Percentiles rank a stretch among this genome's conserved stretches.
Evolutionary conservation across 2,329 filamentous ascomycete genomes (phyloP).

Genomic region (Botrytis deweyae): DNA sequence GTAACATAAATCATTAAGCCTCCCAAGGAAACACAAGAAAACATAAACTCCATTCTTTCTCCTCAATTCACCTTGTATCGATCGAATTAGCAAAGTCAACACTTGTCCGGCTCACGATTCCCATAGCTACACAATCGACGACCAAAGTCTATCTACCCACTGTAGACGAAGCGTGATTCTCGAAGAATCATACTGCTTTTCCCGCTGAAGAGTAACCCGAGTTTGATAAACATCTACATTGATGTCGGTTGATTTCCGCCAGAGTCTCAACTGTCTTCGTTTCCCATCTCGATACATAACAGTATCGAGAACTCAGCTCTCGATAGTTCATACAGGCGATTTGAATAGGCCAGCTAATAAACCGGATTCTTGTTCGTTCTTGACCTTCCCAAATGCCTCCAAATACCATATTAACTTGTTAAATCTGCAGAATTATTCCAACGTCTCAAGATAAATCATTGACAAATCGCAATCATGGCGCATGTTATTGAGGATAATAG

Average conservation of each 20-base stretch:
- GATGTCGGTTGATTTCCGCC: constrained; percentile 60
- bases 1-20: not conserved
- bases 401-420: constrained; percentile 27
- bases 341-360: constrained; percentile 38
- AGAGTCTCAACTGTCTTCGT: constrained; percentile 52
- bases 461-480: constrained; percentile 36
- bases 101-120: not conserved
- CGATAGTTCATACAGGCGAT: constrained; percentile 55
- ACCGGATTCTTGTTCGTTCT: constrained; percentile 33
- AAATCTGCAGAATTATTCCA: not conserved
- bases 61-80: not conserved
- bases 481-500: constrained; percentile 42
- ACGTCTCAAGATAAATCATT: not conserved
- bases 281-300: constrained; percentile 56
- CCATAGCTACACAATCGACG: not conserved
- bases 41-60: not conserved
- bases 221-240: constrained; percentile 40
- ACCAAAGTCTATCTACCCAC: not conserved
- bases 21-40: not conserved
- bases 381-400: constrained; percentile 17
- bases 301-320: constrained; percentile 56
- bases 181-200: not conserved
- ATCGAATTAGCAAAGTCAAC: not conserved
- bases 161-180: constrained; percentile 8
- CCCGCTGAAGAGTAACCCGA: constrained; percentile 12